Evolutionary conservation across 495 filamentous ascomycete species (phyloP), one percentile per base, ranked within the genome.

Genomic region (Aspergillus carlsbadensis): DNA sequence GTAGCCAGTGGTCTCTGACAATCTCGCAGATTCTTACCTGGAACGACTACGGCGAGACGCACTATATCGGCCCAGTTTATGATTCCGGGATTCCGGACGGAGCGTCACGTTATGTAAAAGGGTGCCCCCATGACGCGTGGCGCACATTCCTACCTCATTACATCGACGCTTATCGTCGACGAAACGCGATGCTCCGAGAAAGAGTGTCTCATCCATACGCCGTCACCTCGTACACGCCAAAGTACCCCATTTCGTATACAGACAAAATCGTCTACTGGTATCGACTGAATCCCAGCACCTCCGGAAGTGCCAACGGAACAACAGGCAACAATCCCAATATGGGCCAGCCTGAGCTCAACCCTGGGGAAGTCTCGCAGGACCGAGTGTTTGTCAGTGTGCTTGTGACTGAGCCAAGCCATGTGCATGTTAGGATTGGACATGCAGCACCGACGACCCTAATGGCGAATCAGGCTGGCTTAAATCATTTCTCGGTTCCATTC

Each of bases 31-130:
- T 82, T 41, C 69, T 77, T 18, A 73, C 70, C 67, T 90, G 88
- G 88, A 91, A 91, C 54, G 88, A 91, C 66, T 91, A 81, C 53
- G 88, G 87, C 41, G 88, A 92, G 67, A 82, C 83, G 7, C 87
- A 88, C 71, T 90, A 92, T 59, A 85, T 92, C 56, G 84, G 83
- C 31, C 81, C 81, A 4, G 74, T 84, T 33, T 65, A 77, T 31
- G 53, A 70, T 0, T 62, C 68, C 6, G 78, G 81, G 7, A 76
- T 85, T 4, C 78, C 83, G 0, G 54, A 66, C 7, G 81, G 78
- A 0, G 78, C 79, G 2, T 68, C 75, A 7, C 59, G 66, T 10
- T 87, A 87, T 47, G 75, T 83, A 41, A 33, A 65, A 26, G 63
- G 68, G 53, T 74, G 74, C 58, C 74, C 79, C 7, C 84, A 87